Percentiles rank a stretch among this genome's conserved stretches.
phyloP scores from a whole-genome alignment of 306 rosid species.

The Lathyrus tuberosus region DNA sequence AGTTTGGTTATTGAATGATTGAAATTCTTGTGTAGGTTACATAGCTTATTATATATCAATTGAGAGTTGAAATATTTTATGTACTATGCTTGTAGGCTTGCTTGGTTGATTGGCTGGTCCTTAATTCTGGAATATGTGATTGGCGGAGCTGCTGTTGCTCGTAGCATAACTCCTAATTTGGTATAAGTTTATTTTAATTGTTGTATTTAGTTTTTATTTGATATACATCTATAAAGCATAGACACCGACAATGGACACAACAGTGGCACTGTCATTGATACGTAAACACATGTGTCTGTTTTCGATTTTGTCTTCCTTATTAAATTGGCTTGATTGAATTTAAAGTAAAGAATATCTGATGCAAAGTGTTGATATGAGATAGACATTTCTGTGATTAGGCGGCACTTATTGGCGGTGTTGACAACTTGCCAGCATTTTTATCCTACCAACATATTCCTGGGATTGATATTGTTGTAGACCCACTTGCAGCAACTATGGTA shows the following conservation, averaged over 20 bases:
- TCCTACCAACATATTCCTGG: conserved; percentile 71
- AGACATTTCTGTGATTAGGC: conserved; percentile 55
- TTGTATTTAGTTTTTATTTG: not conserved
- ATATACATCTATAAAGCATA: too few species aligned
- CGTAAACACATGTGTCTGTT: not conserved
- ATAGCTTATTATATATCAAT: not conserved
- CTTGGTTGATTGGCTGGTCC: conserved; percentile 98
- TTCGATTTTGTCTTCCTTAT: not conserved
- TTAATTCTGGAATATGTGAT: conserved; percentile 85
- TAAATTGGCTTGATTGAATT: not conserved
- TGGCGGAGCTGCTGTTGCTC: conserved; percentile 90
- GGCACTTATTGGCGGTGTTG: conserved; percentile 75
- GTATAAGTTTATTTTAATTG: conserved; percentile 41
- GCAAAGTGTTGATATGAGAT: not conserved
- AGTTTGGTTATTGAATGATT: not conserved
- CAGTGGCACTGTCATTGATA: not conserved
- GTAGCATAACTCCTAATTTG: conserved; percentile 98
- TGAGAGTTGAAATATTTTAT: conserved; percentile 8
- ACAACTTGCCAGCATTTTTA: conserved; percentile 67
- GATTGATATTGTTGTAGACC: conserved; percentile 70
- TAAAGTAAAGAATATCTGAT: not conserved
- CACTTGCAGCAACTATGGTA: conserved; percentile 74
- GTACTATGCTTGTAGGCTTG: conserved; percentile 57
- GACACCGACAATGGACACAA: not conserved
- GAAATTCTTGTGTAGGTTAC: not conserved